Conservation (phyloP, 768 basidiomycete species). For the Tephrocybe sp. region DNA sequence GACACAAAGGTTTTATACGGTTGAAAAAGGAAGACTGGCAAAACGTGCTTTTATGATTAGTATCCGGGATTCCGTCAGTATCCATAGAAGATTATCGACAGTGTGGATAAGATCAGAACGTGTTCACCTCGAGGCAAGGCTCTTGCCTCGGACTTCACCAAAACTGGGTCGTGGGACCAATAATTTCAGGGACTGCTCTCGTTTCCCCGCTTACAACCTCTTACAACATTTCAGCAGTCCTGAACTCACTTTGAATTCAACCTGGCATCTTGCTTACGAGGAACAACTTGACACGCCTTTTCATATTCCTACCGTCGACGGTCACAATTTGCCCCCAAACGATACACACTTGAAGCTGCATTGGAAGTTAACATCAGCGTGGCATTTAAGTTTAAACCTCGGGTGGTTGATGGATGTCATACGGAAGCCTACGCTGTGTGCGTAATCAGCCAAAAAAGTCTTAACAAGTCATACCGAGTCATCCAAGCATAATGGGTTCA, state of each 20-base stretch:
- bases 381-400: neutral
- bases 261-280: too few species aligned
- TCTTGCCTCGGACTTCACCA: conserved; percentile 17
- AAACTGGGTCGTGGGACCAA: conserved; percentile 20
- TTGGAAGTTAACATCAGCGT: too few species aligned
- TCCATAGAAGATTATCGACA: conserved; percentile 33
- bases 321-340: too few species aligned
- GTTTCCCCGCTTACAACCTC: too few species aligned
- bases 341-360: too few species aligned
- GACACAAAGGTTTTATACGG: conserved; percentile 33
- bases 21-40: conserved; percentile 19
- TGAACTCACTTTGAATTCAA: too few species aligned
- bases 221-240: too few species aligned
- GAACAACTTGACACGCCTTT: too few species aligned
- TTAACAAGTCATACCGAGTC: neutral
- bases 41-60: conserved; percentile 24
- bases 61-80: conserved; percentile 32
- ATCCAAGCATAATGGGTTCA: too few species aligned
- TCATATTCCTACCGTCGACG: too few species aligned
- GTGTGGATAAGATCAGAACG: conserved; percentile 46
- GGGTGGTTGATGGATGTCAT: neutral
- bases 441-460: neutral
- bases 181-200: neutral
- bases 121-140: conserved; percentile 41
- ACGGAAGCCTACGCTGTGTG: neutral